phyloP scores from a whole-genome alignment of 2,329 filamentous ascomycete species.

The Ceratocystis lukuohia region DNA sequence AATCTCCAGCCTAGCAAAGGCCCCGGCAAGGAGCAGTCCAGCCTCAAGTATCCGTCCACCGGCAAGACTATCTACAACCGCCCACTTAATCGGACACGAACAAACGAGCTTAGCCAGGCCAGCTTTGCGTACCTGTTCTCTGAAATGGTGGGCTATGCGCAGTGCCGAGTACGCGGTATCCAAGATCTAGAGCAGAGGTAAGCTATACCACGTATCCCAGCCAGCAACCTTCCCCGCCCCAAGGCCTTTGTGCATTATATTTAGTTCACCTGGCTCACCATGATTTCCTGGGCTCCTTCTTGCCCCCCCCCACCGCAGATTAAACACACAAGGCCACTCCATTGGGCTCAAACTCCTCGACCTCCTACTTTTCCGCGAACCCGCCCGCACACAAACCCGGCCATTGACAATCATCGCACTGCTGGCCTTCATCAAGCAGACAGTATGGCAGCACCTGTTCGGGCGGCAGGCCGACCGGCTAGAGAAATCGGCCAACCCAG shows the following conservation, averaged over 20 bases:
- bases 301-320: slow-evolving; percentile 28
- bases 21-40: slow-evolving; percentile 38
- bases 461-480: slow-evolving; percentile 79
- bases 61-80: slow-evolving; percentile 98
- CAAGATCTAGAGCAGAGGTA: slow-evolving; percentile 86
- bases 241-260: neutral
- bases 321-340: slow-evolving; percentile 84
- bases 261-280: neutral
- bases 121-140: slow-evolving; percentile 93
- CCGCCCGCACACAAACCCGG: slow-evolving; percentile 55
- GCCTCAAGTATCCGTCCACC: slow-evolving; percentile 77
- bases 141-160: slow-evolving; percentile 93
- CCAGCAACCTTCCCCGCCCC: neutral
- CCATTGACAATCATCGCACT: slow-evolving; percentile 82
- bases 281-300: neutral
- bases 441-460: slow-evolving; percentile 86
- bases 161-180: slow-evolving; percentile 78
- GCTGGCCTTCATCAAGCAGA: slow-evolving; percentile 88
- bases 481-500: slow-evolving; percentile 70
- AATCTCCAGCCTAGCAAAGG: slow-evolving; percentile 37
- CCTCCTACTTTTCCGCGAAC: slow-evolving; percentile 76
- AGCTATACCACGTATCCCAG: slow-evolving; percentile 21
- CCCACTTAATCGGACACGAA: slow-evolving; percentile 78
- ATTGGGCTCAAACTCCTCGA: slow-evolving; percentile 91
- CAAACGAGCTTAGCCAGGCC: slow-evolving; percentile 77